Percentiles rank a stretch among this genome's conserved stretches.
These are phyloP conservation scores for Hamigera avellanea DNA, from an alignment of 495 filamentous ascomycete species.

Conservation along the genomic window DNA sequence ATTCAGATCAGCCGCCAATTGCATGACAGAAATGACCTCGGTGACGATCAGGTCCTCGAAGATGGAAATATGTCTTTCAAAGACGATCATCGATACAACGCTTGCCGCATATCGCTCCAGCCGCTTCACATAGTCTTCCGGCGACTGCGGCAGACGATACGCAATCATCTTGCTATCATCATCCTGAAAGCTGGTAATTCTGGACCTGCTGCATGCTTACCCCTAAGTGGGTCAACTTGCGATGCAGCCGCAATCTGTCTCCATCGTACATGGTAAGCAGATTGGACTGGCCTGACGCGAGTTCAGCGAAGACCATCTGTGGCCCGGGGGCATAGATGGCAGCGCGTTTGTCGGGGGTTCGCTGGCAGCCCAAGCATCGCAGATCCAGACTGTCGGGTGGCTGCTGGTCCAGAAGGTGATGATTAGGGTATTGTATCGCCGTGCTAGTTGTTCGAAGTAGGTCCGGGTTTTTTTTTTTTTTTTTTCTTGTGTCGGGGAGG, in stretches of 20 bases:
- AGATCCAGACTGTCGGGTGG: constrained; percentile 54
- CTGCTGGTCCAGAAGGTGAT: constrained; percentile 54
- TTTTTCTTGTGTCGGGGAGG: constrained; percentile 32
- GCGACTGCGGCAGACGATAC: constrained; percentile 20
- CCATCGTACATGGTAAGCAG: constrained; percentile 49
- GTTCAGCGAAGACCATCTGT: constrained; percentile 18
- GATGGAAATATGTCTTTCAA: constrained; percentile 22
- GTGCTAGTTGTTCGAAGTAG: constrained; percentile 49
- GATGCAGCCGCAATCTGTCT: constrained; percentile 47
- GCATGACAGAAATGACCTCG: constrained; percentile 31
- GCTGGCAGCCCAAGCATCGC: constrained; percentile 51
- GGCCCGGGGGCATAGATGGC: constrained; percentile 16
- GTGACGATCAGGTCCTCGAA: constrained; percentile 32
- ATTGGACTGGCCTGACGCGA: constrained; percentile 46
- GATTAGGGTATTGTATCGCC: constrained; percentile 17
- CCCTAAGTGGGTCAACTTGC: constrained; percentile 49
- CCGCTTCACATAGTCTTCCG: constrained; percentile 26
- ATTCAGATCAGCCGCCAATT: constrained; percentile 21
- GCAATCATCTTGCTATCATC: constrained; percentile 36
- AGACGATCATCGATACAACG: constrained; percentile 34
- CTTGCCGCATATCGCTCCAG: constrained; percentile 32
- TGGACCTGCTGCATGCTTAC: constrained; percentile 49
- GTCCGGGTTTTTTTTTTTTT: constrained; percentile 43
- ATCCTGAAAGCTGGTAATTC: constrained; percentile 48
- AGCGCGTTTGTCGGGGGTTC: constrained; percentile 27